phyloP scores from a whole-genome alignment of 2,329 filamentous ascomycete genomes.

The Neopestalotiopsis clavispora region DNA sequence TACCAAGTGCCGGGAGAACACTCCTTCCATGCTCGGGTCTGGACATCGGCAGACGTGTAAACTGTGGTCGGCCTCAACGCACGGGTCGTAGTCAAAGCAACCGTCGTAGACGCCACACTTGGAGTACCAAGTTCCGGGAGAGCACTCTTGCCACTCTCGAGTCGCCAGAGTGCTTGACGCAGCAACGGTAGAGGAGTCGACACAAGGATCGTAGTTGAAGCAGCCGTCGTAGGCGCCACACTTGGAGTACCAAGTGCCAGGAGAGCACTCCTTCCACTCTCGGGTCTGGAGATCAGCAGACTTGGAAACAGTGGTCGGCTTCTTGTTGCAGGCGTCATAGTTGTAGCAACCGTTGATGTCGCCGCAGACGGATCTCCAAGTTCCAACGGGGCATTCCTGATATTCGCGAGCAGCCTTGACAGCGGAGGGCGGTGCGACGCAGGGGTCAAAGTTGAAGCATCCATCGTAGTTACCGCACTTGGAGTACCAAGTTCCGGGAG shows the following conservation, averaged over 20 bases:
- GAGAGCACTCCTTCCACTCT: neutral
- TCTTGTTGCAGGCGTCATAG: neutral
- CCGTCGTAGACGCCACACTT: neutral
- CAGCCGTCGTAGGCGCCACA: constrained; percentile 1
- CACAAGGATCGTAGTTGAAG: neutral
- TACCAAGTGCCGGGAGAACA: too few relatives aligned
- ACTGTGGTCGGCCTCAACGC: neutral
- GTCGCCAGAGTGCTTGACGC: neutral
- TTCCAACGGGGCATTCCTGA: neutral
- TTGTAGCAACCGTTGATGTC: neutral
- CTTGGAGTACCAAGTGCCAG: neutral
- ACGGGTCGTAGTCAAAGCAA: neutral
- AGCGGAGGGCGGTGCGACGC: neutral
- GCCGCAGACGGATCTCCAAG: neutral
- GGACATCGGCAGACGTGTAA: too few relatives aligned
- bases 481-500: neutral
- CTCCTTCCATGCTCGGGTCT: too few relatives aligned
- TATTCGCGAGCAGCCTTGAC: neutral
- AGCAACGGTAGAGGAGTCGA: neutral
- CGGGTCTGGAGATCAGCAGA: neutral
- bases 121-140: neutral
- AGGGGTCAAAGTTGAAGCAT: neutral
- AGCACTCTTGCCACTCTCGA: neutral
- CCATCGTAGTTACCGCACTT: neutral
- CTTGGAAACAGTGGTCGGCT: neutral